Base-by-base conservation (phyloP, 1,284 basidiomycete species). In the Cryptococcus neoformans region DNA sequence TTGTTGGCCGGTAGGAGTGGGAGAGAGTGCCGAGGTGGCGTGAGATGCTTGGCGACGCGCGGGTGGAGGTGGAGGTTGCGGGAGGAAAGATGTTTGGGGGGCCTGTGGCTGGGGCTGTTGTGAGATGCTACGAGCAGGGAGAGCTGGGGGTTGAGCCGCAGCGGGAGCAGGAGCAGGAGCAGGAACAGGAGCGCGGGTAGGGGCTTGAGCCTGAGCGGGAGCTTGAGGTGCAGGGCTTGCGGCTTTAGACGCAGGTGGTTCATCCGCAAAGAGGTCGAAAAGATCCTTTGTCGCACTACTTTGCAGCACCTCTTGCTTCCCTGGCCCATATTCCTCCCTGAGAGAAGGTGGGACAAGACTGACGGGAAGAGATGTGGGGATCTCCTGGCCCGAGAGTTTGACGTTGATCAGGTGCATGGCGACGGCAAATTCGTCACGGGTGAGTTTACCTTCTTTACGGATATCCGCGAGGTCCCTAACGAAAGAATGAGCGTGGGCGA, bases 331-430 rank as follows among this genome's bases (percentile, higher is more conserved):
- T 9, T 60, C 49, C 10, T 62, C 60, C 12, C 78, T 67, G 10
- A 78, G 58, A 1, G 66, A 65, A 0, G 93, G 93, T 4, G 96
- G 95, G 9, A 97, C 76, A 45, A 99, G 81, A 40, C 84, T 83
- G 28, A 75, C 72, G 0, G 93, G 92, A 14, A 99, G 81, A 28
- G 80, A 76, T 0, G 81, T 60, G 0, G 96, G 96, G 28, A 95
- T 77, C 1, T 90, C 87, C 61, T 85, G 86, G n/a, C 95, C 95
- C 1, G 85, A 82, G 2, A 98, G 80, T 73, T 88, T 92, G 65
- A 84, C 83, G 75, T 92, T 90, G 70, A 99, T 98, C 49, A 99
- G 83, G 76, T 95, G 85, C 87, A 97, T 88, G 3, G 94, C 96
- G 44, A 99, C 88, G 2, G 96, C 95, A 75, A 99, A 99, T 35